Percentiles rank a stretch among this genome's conserved stretches.
phyloP scores from a whole-genome alignment of 164 flowering plant genomes.

The Kingdonia uniflora region DNA sequence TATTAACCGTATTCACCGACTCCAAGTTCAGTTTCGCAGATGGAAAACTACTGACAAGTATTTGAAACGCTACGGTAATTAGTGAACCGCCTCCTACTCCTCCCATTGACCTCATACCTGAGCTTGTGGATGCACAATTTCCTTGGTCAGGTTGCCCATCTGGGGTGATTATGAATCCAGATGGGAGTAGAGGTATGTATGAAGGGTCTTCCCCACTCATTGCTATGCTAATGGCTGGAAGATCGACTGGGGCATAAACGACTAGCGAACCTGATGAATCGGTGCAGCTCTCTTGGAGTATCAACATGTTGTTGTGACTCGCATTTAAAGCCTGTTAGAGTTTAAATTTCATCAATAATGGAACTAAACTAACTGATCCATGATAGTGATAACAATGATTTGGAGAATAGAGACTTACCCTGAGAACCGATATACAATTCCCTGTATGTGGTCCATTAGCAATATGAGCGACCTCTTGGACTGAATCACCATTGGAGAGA shows the following conservation, averaged over 20 bases:
- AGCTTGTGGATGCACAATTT: constrained; percentile 33
- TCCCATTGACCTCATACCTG: constrained; percentile 20
- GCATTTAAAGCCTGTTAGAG: constrained; percentile 43
- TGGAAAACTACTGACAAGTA: constrained; percentile 67
- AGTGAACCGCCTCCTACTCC: too few relatives aligned
- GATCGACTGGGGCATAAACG: constrained; percentile 64
- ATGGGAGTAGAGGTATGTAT: constrained; percentile 62
- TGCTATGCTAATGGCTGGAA: constrained; percentile 56
- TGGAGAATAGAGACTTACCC: constrained; percentile 14
- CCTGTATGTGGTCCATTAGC: constrained; percentile 50
- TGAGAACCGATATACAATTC: constrained; percentile 39
- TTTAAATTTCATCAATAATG: background rate
- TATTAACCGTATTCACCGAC: constrained; percentile 63
- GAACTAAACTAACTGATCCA: background rate
- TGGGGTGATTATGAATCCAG: constrained; percentile 66
- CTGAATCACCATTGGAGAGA: constrained; percentile 49
- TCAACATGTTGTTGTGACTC: constrained; percentile 70
- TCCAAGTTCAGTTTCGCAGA: constrained; percentile 56
- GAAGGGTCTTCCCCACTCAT: constrained; percentile 82
- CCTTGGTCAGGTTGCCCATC: constrained; percentile 37
- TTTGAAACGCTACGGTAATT: constrained; percentile 71
- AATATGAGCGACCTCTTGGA: constrained; percentile 54
- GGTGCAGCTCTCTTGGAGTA: constrained; percentile 80
- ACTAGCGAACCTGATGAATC: constrained; percentile 65
- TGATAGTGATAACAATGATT: background rate